Conservation (phyloP, 805 yeast species). For the Myxozyma sirexii region DNA sequence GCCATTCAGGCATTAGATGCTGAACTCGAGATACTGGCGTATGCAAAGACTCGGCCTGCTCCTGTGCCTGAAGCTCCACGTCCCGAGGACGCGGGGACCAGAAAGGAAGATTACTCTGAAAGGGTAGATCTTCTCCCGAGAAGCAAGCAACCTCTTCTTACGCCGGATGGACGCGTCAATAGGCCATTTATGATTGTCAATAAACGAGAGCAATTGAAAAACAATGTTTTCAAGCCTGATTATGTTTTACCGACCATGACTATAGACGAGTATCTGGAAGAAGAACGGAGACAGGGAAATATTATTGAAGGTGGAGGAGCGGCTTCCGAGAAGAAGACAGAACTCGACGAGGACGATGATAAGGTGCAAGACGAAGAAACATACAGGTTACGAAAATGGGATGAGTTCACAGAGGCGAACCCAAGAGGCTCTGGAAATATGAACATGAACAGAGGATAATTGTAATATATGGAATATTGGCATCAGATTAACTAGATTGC, state of each 20-base stretch:
- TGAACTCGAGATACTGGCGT: constrained; percentile 67
- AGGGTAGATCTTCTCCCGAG: constrained; percentile 53
- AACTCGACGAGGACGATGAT: constrained; percentile 63
- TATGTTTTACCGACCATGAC: constrained; percentile 92
- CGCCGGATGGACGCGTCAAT: constrained; percentile 74
- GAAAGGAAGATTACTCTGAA: constrained; percentile 59
- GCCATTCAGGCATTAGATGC: constrained; percentile 60
- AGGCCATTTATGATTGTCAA: constrained; percentile 78
- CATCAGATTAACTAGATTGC: background rate
- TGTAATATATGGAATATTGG: background rate
- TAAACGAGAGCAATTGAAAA: constrained; percentile 55
- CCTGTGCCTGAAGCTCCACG: constrained; percentile 28
- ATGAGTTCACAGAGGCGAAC: constrained; percentile 83
- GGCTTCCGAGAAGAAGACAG: constrained; percentile 46
- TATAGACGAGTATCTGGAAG: constrained; percentile 85
- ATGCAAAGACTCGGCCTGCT: constrained; percentile 35
- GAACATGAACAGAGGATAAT: constrained; percentile 57
- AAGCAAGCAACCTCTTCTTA: constrained; percentile 51
- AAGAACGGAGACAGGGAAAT: constrained; percentile 83
- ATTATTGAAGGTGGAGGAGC: constrained; percentile 49
- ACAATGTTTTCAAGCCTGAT: constrained; percentile 85
- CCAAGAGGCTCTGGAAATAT: constrained; percentile 91
- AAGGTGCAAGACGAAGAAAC: constrained; percentile 66
- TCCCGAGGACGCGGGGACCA: constrained; percentile 32
- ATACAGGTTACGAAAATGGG: constrained; percentile 83